phyloP scores from a whole-genome alignment of 1,284 basidiomycete genomes.

The Cryptococcus sp. region DNA sequence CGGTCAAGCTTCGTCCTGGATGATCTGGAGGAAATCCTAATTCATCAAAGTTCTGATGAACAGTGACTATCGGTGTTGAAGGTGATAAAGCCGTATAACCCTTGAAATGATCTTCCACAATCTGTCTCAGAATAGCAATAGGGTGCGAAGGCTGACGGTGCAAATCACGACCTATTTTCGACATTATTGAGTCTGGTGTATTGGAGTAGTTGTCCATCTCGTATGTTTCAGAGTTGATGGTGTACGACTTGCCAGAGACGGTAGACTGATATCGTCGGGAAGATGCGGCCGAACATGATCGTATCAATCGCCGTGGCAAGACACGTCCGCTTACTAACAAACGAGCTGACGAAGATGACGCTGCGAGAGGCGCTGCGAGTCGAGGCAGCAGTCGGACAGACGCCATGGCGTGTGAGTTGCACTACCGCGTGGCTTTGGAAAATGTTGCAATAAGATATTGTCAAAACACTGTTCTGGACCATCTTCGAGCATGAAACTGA shows the following conservation, averaged over 20 bases:
- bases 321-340: too few species aligned
- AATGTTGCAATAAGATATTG: too few species aligned
- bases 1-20: constrained; percentile 83
- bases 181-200: constrained; percentile 77
- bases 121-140: constrained; percentile 75
- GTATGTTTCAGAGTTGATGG: constrained; percentile 55
- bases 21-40: constrained; percentile 92
- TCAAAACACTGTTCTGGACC: too few species aligned
- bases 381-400: too few species aligned
- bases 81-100: constrained; percentile 60
- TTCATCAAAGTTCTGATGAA: constrained; percentile 93
- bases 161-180: constrained; percentile 70
- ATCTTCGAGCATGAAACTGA: too few species aligned
- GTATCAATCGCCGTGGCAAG: too few species aligned
- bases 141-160: constrained; percentile 80
- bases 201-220: constrained; percentile 79
- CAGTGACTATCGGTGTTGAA: constrained; percentile 84
- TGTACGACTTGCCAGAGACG: constrained; percentile 18
- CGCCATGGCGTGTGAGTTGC: too few species aligned
- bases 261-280: not conserved
- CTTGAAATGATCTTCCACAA: constrained; percentile 82
- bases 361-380: too few species aligned
- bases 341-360: too few species aligned
- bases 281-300: too few species aligned
- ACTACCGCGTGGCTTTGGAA: too few species aligned